A percentile compares a stretch with the other conserved stretches of the same genome.
Evolutionary conservation across 1,284 basidiomycete species (phyloP).

Genomic region (Ceratorhiza oryzae-sativae): DNA sequence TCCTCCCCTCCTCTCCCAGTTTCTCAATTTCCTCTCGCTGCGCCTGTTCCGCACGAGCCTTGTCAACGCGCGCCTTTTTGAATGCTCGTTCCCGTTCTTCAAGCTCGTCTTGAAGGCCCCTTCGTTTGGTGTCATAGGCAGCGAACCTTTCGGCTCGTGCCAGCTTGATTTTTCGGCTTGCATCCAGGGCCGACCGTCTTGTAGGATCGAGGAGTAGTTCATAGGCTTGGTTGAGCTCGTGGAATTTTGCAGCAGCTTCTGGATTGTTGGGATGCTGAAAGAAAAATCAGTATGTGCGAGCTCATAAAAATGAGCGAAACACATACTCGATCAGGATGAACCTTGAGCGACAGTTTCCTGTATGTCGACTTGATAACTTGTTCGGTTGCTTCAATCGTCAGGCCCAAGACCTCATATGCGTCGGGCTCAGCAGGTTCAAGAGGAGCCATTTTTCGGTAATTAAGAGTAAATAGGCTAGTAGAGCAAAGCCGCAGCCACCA

Average conservation of each 20-base stretch:
- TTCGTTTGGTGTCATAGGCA: slow-evolving; percentile 79
- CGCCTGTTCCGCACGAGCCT: slow-evolving; percentile 58
- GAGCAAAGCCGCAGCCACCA: background rate
- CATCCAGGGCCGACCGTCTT: slow-evolving; percentile 83
- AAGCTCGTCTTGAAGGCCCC: slow-evolving; percentile 81
- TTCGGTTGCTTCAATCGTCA: slow-evolving; percentile 75
- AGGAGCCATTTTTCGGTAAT: slow-evolving; percentile 41
- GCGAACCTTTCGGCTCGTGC: slow-evolving; percentile 77
- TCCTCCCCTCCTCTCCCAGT: slow-evolving; percentile 80
- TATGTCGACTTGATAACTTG: slow-evolving; percentile 86
- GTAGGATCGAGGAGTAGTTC: slow-evolving; percentile 85
- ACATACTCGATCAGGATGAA: slow-evolving; percentile 86
- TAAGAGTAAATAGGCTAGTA: background rate
- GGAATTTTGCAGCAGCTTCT: slow-evolving; percentile 83
- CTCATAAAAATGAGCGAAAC: slow-evolving; percentile 38
- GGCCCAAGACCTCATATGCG: slow-evolving; percentile 77
- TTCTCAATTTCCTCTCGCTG: slow-evolving; percentile 63
- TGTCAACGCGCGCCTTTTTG: slow-evolving; percentile 72
- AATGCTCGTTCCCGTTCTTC: slow-evolving; percentile 81
- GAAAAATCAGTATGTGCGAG: slow-evolving; percentile 35
- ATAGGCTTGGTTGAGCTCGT: slow-evolving; percentile 84
- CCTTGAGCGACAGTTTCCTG: slow-evolving; percentile 80
- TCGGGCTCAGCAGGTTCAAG: slow-evolving; percentile 57
- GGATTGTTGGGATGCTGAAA: slow-evolving; percentile 78
- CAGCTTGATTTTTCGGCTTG: slow-evolving; percentile 74